Conservation (phyloP, 2,329 filamentous ascomycete genomes). For the Ophiosphaerella korrae region DNA sequence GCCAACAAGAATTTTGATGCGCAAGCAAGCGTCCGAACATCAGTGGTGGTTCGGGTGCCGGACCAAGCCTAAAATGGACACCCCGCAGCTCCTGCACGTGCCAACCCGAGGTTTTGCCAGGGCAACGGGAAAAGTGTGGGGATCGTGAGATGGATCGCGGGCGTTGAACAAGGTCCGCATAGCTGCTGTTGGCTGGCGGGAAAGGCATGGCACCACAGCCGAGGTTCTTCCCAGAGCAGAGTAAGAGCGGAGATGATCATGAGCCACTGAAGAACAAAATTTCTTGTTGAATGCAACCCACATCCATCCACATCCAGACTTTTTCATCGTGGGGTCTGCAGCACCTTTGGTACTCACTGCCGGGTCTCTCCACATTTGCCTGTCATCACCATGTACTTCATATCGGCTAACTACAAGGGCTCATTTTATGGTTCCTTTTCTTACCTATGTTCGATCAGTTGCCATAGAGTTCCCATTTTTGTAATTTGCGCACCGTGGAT, state of each 20-base stretch:
- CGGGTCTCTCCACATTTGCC: too few relatives aligned
- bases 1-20: conserved; percentile 10
- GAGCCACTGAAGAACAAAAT: background rate
- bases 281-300: conserved; percentile 1
- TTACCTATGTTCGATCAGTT: too few relatives aligned
- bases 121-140: conserved; percentile 2
- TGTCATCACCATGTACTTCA: too few relatives aligned
- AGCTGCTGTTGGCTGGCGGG: conserved; percentile 1
- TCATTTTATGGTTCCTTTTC: too few relatives aligned
- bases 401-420: too few relatives aligned
- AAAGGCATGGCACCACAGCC: conserved; percentile 1
- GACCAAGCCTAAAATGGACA: conserved; percentile 4
- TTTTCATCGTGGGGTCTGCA: too few relatives aligned
- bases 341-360: too few relatives aligned
- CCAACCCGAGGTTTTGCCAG: conserved; percentile 16
- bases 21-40: conserved; percentile 14
- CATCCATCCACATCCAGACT: background rate
- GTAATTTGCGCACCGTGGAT: too few relatives aligned
- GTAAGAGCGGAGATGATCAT: conserved; percentile 7
- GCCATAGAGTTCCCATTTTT: too few relatives aligned
- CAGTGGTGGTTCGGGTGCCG: background rate
- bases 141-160: conserved; percentile 2
- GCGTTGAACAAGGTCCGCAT: background rate
- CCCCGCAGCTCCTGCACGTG: conserved; percentile 1
- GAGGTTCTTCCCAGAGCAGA: background rate